Base-by-base conservation (phyloP, 2,329 filamentous ascomycete genomes). In the Nakataea oryzae region DNA sequence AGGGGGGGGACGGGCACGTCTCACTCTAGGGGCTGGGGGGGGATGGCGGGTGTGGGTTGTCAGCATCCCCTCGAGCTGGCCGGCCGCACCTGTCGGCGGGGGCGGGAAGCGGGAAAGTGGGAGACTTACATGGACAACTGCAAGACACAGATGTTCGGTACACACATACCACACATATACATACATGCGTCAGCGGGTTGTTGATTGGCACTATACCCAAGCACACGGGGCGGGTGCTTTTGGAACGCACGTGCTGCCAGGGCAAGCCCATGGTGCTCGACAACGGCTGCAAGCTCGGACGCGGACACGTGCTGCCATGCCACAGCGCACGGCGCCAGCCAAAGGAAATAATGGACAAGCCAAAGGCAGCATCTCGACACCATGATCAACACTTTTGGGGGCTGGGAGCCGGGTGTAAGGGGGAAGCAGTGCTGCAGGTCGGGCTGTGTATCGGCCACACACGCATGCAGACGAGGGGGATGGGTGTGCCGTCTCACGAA, bases 1-100 rank as follows among this genome's bases (percentile, higher is more conserved):
- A 41, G 34, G 41, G 17, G 8, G 41, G 17, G 41, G 34, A n/a
- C 8, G 41, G 6, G 41, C 21, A 21, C 3, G 58, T 27, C 58
- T 59, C 28, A 59, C 58, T 59, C 58, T 29, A 27, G 34, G 34
- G 58, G 58, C 58, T 59, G n/a, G 13, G 24, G 28, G n/a, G n/a
- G n/a, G n/a, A n/a, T n/a, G n/a, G n/a, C n/a, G n/a, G 24, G 32
- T 27, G 29, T 58, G 24, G 56, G 24, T 28, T 32, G 34, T 59
- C 58, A 59, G 58, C 21, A 27, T 50, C 17, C 27, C n/a, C 1
- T 21, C 34, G 41, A 21, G 21, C 41, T n/a, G 41, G 21, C 41
- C 9, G 41, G 21, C 9, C 24, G 41, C 41, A 11, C 17, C 41
- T n/a, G 17, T 50, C 21, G 41, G 41, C 17, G 21, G 34, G 4